Evolutionary conservation across 2,329 filamentous ascomycete species (phyloP).

Genomic region (Nemania sp.): DNA sequence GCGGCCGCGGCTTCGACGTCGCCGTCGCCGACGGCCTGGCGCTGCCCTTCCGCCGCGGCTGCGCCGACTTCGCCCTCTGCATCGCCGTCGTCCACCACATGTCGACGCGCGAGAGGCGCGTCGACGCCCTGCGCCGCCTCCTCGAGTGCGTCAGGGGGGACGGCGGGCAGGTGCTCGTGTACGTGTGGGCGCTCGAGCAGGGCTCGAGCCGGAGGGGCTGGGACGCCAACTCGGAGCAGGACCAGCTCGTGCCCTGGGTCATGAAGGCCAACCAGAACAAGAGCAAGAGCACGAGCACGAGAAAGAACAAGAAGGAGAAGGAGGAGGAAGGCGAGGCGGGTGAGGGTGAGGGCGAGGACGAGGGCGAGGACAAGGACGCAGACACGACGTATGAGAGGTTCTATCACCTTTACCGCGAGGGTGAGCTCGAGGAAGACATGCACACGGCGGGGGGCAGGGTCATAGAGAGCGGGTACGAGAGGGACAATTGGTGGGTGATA

Average conservation of each 20-base stretch:
- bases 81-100: conserved; percentile 95
- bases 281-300: background rate
- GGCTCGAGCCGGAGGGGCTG: conserved; percentile 83
- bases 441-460: conserved; percentile 73
- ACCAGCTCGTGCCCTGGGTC: conserved; percentile 96
- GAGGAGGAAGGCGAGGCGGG: conserved; percentile 7
- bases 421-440: conserved; percentile 85
- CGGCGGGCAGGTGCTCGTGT: conserved; percentile 73
- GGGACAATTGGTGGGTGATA: conserved; percentile 98
- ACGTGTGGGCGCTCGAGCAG: conserved; percentile 97
- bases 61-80: conserved; percentile 83
- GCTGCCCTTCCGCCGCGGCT: conserved; percentile 71
- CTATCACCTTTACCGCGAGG: conserved; percentile 88
- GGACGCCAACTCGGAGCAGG: conserved; percentile 82
- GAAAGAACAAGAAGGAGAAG: background rate
- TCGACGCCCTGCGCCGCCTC: conserved; percentile 73
- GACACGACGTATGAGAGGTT: conserved; percentile 76
- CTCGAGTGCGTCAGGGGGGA: conserved; percentile 63
- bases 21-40: conserved; percentile 80
- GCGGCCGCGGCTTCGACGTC: conserved; percentile 50
- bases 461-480: conserved; percentile 85
- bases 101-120: conserved; percentile 73
- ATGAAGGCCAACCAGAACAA: conserved; percentile 50
- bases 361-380: background rate
- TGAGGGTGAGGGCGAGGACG: background rate